These are phyloP conservation scores for Phytophthora sansomeana DNA, from an alignment of 352 stramenopile genomes.

Conservation along the genomic window DNA sequence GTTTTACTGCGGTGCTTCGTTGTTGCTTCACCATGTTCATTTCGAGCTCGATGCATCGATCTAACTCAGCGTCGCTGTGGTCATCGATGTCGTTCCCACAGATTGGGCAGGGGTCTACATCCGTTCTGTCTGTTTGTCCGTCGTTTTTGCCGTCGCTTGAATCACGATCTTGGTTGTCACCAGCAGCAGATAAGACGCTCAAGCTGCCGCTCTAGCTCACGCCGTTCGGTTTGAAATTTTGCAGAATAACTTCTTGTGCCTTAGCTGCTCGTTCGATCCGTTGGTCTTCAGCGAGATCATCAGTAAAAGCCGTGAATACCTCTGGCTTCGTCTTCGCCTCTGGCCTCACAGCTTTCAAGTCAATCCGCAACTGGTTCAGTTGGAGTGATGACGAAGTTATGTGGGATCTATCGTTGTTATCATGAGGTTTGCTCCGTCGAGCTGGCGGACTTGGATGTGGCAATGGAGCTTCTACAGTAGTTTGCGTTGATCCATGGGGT, in stretches of 20 bases:
- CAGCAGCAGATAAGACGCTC: constrained; percentile 26
- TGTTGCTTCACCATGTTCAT: constrained; percentile 30
- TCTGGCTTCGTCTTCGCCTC: constrained; percentile 11
- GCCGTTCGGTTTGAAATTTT: constrained; percentile 52
- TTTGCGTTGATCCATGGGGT: background rate
- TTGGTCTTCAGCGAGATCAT: constrained; percentile 23
- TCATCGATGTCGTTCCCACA: constrained; percentile 63
- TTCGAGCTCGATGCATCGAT: constrained; percentile 69
- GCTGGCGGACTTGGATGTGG: constrained; percentile 1
- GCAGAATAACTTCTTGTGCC: constrained; percentile 33
- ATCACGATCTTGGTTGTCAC: constrained; percentile 14
- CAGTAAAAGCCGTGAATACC: constrained; percentile 28
- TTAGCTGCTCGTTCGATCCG: constrained; percentile 28
- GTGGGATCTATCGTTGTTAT: constrained; percentile 7
- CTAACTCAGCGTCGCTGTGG: constrained; percentile 63
- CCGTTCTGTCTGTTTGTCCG: background rate
- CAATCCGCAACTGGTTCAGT: constrained; percentile 46
- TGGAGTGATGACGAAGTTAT: constrained; percentile 26
- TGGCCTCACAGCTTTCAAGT: constrained; percentile 24
- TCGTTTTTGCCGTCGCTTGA: constrained; percentile 3
- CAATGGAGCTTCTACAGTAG: background rate
- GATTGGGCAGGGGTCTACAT: constrained; percentile 61
- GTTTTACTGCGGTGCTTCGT: background rate
- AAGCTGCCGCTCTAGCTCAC: constrained; percentile 56
- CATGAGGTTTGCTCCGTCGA: constrained; percentile 2